Percentiles rank a stretch among this genome's conserved stretches.
Conservation (phyloP, 2,329 filamentous ascomycete genomes). For the Dendrostoma leiphaemia region DNA sequence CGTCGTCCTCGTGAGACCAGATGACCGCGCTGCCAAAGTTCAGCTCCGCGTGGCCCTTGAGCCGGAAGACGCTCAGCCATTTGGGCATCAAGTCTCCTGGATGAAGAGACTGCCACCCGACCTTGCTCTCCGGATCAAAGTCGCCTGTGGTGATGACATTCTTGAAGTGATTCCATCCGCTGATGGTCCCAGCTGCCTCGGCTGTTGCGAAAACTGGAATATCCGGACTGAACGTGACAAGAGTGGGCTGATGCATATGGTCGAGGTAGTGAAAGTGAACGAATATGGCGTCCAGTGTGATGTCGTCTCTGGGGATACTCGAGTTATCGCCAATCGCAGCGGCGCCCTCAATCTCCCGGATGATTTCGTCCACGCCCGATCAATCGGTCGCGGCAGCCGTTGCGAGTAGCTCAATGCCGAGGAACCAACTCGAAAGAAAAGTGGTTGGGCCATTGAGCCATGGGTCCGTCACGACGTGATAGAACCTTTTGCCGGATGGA, state of each 20-base stretch:
- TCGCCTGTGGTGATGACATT: slow-evolving; percentile 1
- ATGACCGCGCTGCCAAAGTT: background rate
- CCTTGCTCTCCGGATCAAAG: background rate
- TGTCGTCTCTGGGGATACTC: too few species aligned
- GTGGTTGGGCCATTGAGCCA: slow-evolving; percentile 7
- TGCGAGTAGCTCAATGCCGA: background rate
- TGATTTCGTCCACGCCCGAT: slow-evolving; percentile 16
- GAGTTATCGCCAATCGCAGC: background rate
- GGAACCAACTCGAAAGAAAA: slow-evolving; percentile 11
- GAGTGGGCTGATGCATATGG: slow-evolving; percentile 16
- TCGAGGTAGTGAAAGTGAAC: slow-evolving; percentile 12
- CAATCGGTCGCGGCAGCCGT: slow-evolving; percentile 11
- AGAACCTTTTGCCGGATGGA: background rate
- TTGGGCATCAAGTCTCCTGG: slow-evolving; percentile 12
- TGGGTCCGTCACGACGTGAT: slow-evolving; percentile 6
- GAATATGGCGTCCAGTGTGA: slow-evolving; percentile 17
- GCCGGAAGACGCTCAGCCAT: slow-evolving; percentile 17
- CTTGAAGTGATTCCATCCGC: slow-evolving; percentile 17
- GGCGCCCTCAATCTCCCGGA: slow-evolving; percentile 17
- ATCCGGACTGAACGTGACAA: slow-evolving; percentile 13
- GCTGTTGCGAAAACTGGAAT: slow-evolving; percentile 19
- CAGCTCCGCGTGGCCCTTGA: background rate
- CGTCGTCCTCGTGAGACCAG: background rate
- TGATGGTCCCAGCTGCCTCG: slow-evolving; percentile 3
- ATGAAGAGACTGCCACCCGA: slow-evolving; percentile 12